These are phyloP conservation scores for Vaccinium macrocarpon DNA, from an alignment of 148 eudicot genomes.

Conservation along the genomic window DNA sequence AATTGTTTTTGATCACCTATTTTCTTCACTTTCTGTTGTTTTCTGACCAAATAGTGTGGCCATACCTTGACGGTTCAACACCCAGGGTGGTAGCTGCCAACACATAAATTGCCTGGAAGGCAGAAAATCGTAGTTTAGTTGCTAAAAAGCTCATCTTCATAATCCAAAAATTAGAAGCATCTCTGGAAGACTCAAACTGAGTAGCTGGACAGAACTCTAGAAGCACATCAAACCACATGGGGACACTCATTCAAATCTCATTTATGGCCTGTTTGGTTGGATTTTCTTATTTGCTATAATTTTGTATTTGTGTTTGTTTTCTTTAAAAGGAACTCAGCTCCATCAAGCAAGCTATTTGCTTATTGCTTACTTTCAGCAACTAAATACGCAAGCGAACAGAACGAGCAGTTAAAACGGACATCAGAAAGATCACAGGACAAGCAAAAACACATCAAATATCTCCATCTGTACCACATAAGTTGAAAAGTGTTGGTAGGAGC, in stretches of 20 bases:
- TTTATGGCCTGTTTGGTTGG: no score
- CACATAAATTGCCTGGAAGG: slow-evolving; percentile 73
- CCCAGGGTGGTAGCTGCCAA: slow-evolving; percentile 84
- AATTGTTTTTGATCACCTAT: neutral
- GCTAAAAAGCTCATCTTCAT: neutral
- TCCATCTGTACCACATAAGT: neutral
- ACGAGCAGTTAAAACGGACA: neutral
- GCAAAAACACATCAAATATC: neutral
- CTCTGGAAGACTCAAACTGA: neutral
- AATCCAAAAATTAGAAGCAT: neutral
- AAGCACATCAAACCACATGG: neutral
- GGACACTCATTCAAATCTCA: no score
- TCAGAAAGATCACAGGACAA: neutral
- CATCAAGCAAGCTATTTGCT: no score
- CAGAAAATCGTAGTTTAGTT: slow-evolving; percentile 8
- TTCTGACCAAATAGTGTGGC: neutral
- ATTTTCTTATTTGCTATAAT: no score
- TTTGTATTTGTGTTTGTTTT: no score
- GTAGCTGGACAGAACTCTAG: neutral
- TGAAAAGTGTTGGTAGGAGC: neutral
- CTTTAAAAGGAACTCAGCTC: no score
- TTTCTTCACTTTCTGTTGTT: neutral
- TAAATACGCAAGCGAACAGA: no score
- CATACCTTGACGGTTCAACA: slow-evolving; percentile 88
- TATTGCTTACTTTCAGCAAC: no score